Evolutionary conservation across 1,284 basidiomycete genomes (phyloP).

Genomic region (Irpex rosettiformis): DNA sequence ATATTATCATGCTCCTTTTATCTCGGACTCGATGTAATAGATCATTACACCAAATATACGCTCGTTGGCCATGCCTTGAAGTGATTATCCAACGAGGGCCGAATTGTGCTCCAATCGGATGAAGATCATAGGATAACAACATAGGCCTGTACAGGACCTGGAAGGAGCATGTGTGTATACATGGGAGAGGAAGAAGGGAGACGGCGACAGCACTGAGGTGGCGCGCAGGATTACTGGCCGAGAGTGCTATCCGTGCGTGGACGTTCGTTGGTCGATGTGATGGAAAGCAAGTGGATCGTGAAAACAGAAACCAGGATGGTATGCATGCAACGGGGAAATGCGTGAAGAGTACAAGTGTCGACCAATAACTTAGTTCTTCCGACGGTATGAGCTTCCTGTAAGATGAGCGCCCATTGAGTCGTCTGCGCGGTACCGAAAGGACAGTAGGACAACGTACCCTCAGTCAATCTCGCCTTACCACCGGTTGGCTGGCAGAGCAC

Average conservation of each 20-base stretch:
- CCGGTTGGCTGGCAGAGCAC: conserved; percentile 98
- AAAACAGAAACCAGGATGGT: conserved; percentile 23
- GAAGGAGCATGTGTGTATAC: conserved; percentile 13
- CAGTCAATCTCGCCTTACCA: conserved; percentile 97
- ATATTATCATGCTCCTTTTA: not conserved
- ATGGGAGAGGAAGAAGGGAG: conserved; percentile 14
- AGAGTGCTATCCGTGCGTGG: conserved; percentile 19
- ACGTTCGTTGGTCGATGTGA: conserved; percentile 21
- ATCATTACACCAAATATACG: not conserved
- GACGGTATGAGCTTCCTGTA: conserved; percentile 82
- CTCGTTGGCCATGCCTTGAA: not conserved
- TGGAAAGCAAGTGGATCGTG: conserved; percentile 12
- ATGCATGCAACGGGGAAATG: conserved; percentile 21
- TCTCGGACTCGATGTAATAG: not conserved
- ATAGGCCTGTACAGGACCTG: conserved; percentile 10
- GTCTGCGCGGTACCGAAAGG: not conserved
- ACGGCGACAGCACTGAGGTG: conserved; percentile 8
- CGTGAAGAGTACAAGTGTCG: conserved; percentile 21
- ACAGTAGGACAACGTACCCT: conserved; percentile 65
- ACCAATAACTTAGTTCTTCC: conserved; percentile 65
- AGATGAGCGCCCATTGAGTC: conserved; percentile 10
- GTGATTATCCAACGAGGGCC: not conserved
- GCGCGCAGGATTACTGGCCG: conserved; percentile 16
- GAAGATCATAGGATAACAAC: conserved; percentile 12
- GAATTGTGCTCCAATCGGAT: not conserved